Evolutionary conservation across 139 green algal species (phyloP).

Genomic region (Yamagishiella unicocca): DNA sequence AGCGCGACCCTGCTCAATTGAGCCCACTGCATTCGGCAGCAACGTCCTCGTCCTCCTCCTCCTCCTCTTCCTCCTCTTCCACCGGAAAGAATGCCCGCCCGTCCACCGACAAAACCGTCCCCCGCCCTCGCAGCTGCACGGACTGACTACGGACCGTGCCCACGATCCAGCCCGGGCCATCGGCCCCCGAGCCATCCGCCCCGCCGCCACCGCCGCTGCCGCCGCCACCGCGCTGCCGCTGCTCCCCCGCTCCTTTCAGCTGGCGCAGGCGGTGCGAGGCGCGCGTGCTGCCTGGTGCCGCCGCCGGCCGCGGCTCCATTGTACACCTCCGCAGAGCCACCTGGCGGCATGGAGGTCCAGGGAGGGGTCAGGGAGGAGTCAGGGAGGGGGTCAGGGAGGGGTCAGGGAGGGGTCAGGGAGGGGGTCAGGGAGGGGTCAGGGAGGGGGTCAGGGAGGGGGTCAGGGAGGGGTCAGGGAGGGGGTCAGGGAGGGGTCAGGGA

Average conservation of each 20-base stretch:
- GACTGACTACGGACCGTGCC: background rate
- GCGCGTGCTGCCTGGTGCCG: background rate
- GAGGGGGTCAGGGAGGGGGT: too few species aligned
- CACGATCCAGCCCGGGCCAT: background rate
- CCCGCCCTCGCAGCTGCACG: slow-evolving; percentile 12
- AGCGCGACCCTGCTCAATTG: too few species aligned
- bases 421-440: too few species aligned
- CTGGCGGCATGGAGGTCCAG: background rate
- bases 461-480: too few species aligned
- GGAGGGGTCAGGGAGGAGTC: background rate
- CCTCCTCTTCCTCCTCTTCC: slow-evolving; percentile 7
- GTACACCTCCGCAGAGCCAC: background rate
- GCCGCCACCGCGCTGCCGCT: background rate
- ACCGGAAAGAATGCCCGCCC: slow-evolving; percentile 2
- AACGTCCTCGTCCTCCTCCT: background rate
- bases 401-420: too few species aligned
- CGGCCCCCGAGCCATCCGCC: background rate
- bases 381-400: too few species aligned
- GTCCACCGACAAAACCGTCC: slow-evolving; percentile 11
- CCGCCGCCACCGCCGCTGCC: too few species aligned
- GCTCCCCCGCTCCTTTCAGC: background rate
- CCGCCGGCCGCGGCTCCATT: background rate
- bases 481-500: too few species aligned
- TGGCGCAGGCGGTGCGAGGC: background rate
- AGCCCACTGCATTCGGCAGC: too few species aligned